These are phyloP conservation scores for Trichosphaerium sp. DNA, from an alignment of 78 protist species.

Conservation along the genomic window DNA sequence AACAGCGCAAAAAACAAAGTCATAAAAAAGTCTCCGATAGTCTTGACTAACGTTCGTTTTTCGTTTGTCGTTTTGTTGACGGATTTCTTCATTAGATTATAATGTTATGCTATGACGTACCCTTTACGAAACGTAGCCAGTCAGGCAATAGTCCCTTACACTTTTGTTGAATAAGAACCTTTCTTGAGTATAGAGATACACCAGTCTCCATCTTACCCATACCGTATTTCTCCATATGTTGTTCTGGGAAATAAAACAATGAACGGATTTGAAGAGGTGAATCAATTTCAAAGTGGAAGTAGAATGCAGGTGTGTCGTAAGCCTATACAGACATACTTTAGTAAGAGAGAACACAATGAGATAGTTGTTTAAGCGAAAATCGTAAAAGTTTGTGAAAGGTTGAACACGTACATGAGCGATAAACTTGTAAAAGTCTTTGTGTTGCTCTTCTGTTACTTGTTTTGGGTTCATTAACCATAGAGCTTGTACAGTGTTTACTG, in stretches of 20 bases:
- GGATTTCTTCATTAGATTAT: background rate
- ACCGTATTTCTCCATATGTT: conserved; percentile 76
- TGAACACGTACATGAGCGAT: background rate
- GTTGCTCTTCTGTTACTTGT: conserved; percentile 66
- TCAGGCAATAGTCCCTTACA: conserved; percentile 69
- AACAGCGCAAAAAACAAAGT: background rate
- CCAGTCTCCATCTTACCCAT: conserved; percentile 79
- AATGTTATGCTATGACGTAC: conserved; percentile 25
- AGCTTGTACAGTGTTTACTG: conserved; percentile 71
- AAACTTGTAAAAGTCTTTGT: conserved; percentile 57
- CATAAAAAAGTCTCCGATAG: too few species aligned
- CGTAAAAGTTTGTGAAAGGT: background rate
- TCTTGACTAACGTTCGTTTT: too few species aligned
- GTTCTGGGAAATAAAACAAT: conserved; percentile 67
- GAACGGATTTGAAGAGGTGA: conserved; percentile 58
- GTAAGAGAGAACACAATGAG: conserved; percentile 15
- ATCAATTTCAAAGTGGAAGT: conserved; percentile 64
- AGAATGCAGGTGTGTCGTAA: conserved; percentile 45
- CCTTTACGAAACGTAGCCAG: conserved; percentile 76
- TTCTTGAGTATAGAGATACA: conserved; percentile 71
- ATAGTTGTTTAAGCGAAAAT: conserved; percentile 24
- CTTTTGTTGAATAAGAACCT: conserved; percentile 71
- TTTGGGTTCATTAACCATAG: conserved; percentile 68
- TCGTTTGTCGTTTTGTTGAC: too few species aligned
- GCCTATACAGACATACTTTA: background rate